phyloP scores from a whole-genome alignment of 768 basidiomycete genomes.

The Boletus reticuloceps region DNA sequence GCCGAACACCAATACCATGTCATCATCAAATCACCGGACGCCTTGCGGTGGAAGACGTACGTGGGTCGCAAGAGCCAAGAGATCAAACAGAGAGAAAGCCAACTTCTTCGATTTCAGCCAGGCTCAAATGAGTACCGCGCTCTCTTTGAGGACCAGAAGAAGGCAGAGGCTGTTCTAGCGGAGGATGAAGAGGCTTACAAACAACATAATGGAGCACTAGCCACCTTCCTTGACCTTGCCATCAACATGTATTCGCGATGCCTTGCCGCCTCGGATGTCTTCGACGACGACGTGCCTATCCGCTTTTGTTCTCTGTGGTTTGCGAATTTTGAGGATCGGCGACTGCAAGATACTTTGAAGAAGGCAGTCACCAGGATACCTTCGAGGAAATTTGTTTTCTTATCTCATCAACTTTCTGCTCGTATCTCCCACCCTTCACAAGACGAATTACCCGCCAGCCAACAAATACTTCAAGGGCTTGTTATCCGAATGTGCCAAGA shows the following conservation, averaged over 20 bases:
- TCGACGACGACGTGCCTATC: constrained; percentile 76
- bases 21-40: constrained; percentile 66
- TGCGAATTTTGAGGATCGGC: constrained; percentile 68
- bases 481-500: constrained; percentile 79
- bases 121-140: constrained; percentile 19
- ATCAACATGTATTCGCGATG: constrained; percentile 84
- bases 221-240: constrained; percentile 68
- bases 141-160: constrained; percentile 37
- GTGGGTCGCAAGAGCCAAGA: constrained; percentile 71
- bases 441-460: constrained; percentile 37
- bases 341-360: constrained; percentile 43
- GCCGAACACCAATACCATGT: constrained; percentile 84
- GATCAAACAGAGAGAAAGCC: constrained; percentile 50
- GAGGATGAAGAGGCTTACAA: constrained; percentile 50
- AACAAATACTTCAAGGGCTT: constrained; percentile 58
- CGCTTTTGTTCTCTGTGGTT: constrained; percentile 92
- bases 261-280: constrained; percentile 63
- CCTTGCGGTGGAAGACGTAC: constrained; percentile 66
- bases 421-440: constrained; percentile 55
- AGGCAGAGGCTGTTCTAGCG: constrained; percentile 48
- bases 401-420: constrained; percentile 94
- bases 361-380: constrained; percentile 60
- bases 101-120: constrained; percentile 25
- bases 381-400: constrained; percentile 85
- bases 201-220: constrained; percentile 42